phyloP scores from a whole-genome alignment of 2,329 filamentous ascomycete species.

The Cytospora leucostoma region DNA sequence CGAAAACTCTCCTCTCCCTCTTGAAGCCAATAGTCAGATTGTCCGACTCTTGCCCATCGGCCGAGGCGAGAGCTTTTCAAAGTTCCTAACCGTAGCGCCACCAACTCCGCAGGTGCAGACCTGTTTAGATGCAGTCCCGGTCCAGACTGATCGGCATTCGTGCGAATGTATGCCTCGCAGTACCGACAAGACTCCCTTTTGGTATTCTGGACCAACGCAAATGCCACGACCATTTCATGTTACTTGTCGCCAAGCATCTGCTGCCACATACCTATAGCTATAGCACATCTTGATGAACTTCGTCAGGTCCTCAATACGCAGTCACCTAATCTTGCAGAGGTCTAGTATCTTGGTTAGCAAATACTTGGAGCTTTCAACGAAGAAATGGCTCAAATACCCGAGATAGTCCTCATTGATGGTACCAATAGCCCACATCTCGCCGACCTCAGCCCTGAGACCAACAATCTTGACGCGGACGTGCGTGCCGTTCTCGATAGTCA shows the following conservation, averaged over 20 bases:
- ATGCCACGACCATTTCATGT: background rate
- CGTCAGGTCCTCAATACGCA: background rate
- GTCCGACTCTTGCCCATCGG: background rate
- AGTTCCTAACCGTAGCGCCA: background rate
- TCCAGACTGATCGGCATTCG: background rate
- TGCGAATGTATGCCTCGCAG: too few relatives aligned
- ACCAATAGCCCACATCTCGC: conserved; percentile 94
- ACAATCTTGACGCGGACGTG: conserved; percentile 94
- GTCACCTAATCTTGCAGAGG: conserved; percentile 23
- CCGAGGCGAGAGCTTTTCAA: background rate
- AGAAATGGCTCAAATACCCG: conserved; percentile 48
- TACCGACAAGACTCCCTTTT: conserved; percentile 1
- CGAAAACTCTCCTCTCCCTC: background rate
- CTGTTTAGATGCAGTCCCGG: background rate
- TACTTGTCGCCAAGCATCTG: background rate
- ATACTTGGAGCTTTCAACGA: background rate
- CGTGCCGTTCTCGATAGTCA: conserved; percentile 89
- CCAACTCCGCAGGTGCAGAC: background rate
- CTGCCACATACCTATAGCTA: background rate
- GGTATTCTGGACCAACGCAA: background rate
- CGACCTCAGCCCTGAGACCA: conserved; percentile 89
- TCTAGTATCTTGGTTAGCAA: conserved; percentile 16
- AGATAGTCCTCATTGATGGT: conserved; percentile 88
- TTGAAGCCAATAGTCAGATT: background rate
- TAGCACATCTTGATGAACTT: background rate